Percentiles rank a stretch among this genome's conserved stretches.
phyloP scores from a whole-genome alignment of 2,329 filamentous ascomycete genomes.

The Phyllosticta citriasiana region DNA sequence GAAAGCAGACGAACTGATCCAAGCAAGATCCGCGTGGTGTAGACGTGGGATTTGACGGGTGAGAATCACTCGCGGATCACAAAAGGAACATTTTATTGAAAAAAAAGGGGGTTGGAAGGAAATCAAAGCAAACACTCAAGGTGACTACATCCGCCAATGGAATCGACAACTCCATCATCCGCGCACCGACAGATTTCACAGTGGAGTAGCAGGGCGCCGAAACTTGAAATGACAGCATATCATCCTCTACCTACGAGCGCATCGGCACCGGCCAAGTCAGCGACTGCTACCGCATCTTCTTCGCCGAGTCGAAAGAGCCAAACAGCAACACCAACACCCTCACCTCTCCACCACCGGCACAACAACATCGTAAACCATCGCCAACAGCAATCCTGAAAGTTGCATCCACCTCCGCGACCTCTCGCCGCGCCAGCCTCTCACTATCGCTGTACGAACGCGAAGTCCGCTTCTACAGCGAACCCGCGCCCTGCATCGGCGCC shows the following conservation, averaged over 20 bases:
- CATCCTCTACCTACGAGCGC: not conserved
- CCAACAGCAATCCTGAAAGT: not conserved
- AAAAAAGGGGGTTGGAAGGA: not conserved
- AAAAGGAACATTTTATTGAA: not conserved
- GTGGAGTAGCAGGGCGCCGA: not conserved
- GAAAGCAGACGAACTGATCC: not conserved
- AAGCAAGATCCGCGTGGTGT: not conserved
- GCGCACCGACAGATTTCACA: not conserved
- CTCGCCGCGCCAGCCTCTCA: not conserved
- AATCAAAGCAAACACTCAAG: not conserved
- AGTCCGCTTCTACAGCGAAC: not conserved
- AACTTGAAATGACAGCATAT: not conserved
- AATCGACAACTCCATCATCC: not conserved
- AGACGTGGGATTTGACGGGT: no score
- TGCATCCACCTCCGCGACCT: not conserved
- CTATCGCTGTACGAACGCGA: conserved; percentile 2
- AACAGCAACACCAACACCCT: no score
- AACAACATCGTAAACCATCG: not conserved
- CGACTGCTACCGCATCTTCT: not conserved
- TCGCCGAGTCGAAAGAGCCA: no score
- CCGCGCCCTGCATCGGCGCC: not conserved
- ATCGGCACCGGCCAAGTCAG: not conserved
- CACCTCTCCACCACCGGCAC: no score
- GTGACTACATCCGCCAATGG: not conserved
- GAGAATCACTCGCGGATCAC: no score